phyloP scores from a whole-genome alignment of 306 rosid genomes.

The Rubus idaeus region DNA sequence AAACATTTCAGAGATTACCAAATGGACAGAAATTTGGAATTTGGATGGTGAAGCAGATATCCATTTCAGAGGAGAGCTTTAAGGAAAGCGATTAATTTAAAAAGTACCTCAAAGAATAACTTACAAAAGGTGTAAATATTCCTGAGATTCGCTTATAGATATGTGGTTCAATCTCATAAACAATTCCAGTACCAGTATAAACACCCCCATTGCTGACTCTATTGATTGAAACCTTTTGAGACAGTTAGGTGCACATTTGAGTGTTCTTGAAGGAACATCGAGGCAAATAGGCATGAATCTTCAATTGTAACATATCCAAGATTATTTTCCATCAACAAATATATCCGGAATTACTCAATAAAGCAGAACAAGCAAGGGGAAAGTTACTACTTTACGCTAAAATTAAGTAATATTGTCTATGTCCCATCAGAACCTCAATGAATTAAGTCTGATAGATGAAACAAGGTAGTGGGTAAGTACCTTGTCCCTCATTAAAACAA shows the following conservation, averaged over 20 bases:
- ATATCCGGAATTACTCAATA: not conserved
- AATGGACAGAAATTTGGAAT: not conserved
- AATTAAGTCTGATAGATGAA: not conserved
- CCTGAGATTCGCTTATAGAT: not conserved
- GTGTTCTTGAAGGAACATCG: too few species aligned
- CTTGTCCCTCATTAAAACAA: not conserved
- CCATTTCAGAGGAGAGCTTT: not conserved
- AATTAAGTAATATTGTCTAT: too few species aligned
- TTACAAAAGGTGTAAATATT: not conserved
- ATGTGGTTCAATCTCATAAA: not conserved
- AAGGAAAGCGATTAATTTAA: not conserved
- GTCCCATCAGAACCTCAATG: too few species aligned
- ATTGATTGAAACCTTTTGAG: too few species aligned
- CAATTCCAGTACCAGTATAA: too few species aligned
- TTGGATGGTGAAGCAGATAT: not conserved
- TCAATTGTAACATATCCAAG: not conserved
- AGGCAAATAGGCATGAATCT: too few species aligned
- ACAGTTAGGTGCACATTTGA: too few species aligned
- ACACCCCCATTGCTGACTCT: too few species aligned
- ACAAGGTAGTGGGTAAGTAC: not conserved
- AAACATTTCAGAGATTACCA: not conserved
- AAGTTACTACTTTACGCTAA: not conserved
- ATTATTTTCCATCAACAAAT: not conserved
- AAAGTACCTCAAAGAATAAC: not conserved
- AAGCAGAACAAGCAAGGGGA: not conserved